phyloP scores from a whole-genome alignment of 2,329 filamentous ascomycete genomes.

The Capronia epimyces region DNA sequence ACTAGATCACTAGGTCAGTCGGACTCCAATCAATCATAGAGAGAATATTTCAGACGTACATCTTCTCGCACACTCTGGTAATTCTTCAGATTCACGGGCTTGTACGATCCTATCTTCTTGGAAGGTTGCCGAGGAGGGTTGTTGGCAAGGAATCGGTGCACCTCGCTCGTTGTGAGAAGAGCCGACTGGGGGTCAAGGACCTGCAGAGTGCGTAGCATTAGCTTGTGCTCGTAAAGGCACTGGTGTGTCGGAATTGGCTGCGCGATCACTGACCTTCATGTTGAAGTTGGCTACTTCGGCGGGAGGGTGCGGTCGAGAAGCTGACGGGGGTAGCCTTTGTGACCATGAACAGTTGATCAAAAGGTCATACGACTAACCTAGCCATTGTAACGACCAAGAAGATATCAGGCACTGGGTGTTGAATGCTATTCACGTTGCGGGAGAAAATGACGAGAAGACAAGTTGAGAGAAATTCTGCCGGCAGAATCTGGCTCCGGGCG shows the following conservation, averaged over 20 bases:
- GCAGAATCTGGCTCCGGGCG: constrained; percentile 1
- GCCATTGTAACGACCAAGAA: no score
- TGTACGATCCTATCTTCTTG: constrained; percentile 28
- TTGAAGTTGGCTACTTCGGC: not conserved
- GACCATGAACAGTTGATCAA: no score
- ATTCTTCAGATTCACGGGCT: constrained; percentile 40
- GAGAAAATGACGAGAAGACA: no score
- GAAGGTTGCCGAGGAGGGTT: constrained; percentile 36
- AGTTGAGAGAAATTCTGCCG: constrained; percentile 2
- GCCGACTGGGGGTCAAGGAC: constrained; percentile 43
- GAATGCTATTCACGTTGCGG: no score
- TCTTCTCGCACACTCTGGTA: constrained; percentile 45
- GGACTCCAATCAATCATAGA: no score
- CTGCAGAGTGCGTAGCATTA: constrained; percentile 25
- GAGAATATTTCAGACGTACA: constrained; percentile 30
- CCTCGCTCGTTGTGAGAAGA: constrained; percentile 42
- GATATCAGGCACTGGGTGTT: no score
- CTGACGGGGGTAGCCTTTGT: no score
- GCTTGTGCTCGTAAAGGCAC: not conserved
- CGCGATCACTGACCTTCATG: constrained; percentile 11
- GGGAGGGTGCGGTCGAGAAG: not conserved
- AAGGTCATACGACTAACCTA: no score
- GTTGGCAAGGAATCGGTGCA: constrained; percentile 38
- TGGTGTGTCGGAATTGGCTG: not conserved
- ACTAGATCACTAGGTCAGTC: constrained; percentile 3